These are phyloP conservation scores for Hypoxylon sp. DNA, from an alignment of 2,329 filamentous ascomycete species.

Conservation along the genomic window DNA sequence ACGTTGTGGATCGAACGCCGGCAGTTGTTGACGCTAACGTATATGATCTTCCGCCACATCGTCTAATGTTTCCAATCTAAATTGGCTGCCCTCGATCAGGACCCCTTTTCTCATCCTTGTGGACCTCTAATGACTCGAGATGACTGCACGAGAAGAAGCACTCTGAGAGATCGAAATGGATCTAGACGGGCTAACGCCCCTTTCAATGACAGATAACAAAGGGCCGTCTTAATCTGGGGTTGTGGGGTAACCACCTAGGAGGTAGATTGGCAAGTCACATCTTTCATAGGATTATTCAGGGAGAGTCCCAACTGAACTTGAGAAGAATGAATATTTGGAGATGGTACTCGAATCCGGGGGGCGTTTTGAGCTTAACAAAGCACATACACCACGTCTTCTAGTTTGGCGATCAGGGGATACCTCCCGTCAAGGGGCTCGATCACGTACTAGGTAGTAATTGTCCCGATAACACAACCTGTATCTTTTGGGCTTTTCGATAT, in stretches of 20 bases:
- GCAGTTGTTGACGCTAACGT: constrained; percentile 25
- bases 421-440: background rate
- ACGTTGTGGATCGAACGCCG: constrained; percentile 8
- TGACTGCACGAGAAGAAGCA: background rate
- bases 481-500: background rate
- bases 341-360: background rate
- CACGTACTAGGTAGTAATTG: background rate
- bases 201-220: constrained; percentile 19
- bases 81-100: background rate
- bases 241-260: background rate
- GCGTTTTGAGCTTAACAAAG: background rate
- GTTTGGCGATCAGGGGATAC: background rate
- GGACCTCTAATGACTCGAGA: constrained; percentile 34
- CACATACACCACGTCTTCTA: background rate
- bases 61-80: constrained; percentile 28
- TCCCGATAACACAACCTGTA: background rate
- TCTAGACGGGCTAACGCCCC: constrained; percentile 7
- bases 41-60: constrained; percentile 24
- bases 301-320: background rate
- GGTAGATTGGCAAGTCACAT: background rate
- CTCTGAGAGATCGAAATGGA: background rate
- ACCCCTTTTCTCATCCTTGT: constrained; percentile 4
- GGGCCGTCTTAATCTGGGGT: constrained; percentile 11
- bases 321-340: background rate
- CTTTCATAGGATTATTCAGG: background rate